Evolutionary conservation across 2,329 filamentous ascomycete species (phyloP).

Genomic region (Metarhizium robertsii): DNA sequence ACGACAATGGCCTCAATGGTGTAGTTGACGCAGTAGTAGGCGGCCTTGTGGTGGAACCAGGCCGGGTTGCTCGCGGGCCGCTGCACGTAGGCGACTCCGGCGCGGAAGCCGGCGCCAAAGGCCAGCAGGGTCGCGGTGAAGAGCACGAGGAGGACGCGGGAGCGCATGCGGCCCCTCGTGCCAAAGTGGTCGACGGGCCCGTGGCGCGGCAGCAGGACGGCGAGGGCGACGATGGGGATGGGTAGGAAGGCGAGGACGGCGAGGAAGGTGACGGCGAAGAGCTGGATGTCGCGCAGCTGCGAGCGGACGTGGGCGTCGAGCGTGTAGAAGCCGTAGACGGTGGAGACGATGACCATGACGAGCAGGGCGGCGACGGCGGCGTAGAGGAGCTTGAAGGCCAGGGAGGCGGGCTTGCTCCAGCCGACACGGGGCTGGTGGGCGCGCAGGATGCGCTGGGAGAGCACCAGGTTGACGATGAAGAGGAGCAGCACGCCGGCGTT

Average conservation of each 20-base stretch:
- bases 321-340: constrained; percentile 60
- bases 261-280: constrained; percentile 57
- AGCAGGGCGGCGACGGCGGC: constrained; percentile 48
- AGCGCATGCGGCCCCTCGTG: constrained; percentile 48
- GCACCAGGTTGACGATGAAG: constrained; percentile 70
- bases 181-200: constrained; percentile 44
- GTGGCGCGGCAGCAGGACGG: constrained; percentile 38
- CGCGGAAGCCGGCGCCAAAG: constrained; percentile 61
- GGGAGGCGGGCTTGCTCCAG: constrained; percentile 48
- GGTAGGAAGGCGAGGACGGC: constrained; percentile 49
- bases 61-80: constrained; percentile 45
- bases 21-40: constrained; percentile 77
- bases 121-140: constrained; percentile 50
- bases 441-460: constrained; percentile 65
- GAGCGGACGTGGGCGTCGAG: constrained; percentile 37
- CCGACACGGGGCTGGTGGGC: constrained; percentile 62
- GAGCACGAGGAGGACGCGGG: constrained; percentile 58
- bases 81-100: constrained; percentile 45
- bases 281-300: constrained; percentile 54
- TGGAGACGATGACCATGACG: constrained; percentile 54
- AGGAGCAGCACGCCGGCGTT: constrained; percentile 66
- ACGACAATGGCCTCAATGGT: constrained; percentile 63
- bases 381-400: constrained; percentile 49
- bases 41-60: constrained; percentile 61
- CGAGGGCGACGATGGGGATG: constrained; percentile 42